Evolutionary conservation across 2,329 filamentous ascomycete genomes (phyloP), one percentile per base, ranked within the genome.

Genomic region (Penicillium occitanis): DNA sequence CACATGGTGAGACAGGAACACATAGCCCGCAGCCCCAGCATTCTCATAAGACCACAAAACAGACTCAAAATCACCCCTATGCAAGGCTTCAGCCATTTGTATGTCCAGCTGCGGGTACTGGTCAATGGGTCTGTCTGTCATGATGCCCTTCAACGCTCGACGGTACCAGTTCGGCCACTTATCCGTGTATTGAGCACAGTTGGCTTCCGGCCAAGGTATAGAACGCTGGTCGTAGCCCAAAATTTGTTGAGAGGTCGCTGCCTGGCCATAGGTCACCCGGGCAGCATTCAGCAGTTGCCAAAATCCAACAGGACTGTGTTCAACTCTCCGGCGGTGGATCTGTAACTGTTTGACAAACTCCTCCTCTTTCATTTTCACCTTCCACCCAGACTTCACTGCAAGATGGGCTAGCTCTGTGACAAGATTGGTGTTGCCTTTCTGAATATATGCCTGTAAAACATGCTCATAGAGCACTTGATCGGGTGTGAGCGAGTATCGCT

Each of bases 201-300:
- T 73, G 35, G 70, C 70, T 42, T 73, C 69, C 5, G 69, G 46
- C 8, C 71, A 55, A 7, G 73, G 74, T 44, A 76, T 72, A 10
- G 75, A 75, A 14, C 66, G 70, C 55, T 73, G 74, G 61, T 77
- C 75, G 57, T 74, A 73, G 63, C 78, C 78, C 48, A 80, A 69
- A 28, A 80, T 71, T 40, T 74, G 76, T 40, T 73, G 73, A 6
- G 77, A 77, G 44, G 71, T 69, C 50, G 77, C 69, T 30, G 73
- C 69, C 57, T 74, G 71, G 10, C 73, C 71, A 59, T 75, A 71
- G 55, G 76, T 73, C 17, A 73, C 68, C 55, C 76, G 74, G 10
- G 78, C 76, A 8, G 77, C 74, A 59, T 78, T 76, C 25, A 79
- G 71, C 76, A 80, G 77, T 51, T 77, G 73, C 78, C 78, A 80